Evolutionary conservation across 1,139 yeast genomes (phyloP).

Genomic region (Sugiyamaella grinbergsii): DNA sequence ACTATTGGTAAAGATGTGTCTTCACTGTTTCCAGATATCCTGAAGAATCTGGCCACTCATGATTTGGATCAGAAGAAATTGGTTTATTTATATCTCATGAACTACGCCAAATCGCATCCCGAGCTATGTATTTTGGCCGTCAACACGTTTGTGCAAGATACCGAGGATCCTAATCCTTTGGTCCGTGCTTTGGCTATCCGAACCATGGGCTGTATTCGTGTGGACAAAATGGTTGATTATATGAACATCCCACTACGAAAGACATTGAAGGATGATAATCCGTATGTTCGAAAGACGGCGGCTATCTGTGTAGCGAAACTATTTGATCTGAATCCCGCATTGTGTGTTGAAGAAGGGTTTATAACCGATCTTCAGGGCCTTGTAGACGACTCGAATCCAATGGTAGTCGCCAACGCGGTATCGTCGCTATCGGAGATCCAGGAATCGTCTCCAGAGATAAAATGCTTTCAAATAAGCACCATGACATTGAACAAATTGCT

Average conservation of each 20-base stretch:
- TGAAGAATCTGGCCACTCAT: slow-evolving; percentile 95
- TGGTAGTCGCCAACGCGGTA: slow-evolving; percentile 91
- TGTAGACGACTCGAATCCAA: slow-evolving; percentile 86
- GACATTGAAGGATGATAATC: slow-evolving; percentile 88
- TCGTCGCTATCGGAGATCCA: slow-evolving; percentile 82
- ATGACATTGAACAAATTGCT: slow-evolving; percentile 65
- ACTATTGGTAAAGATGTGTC: slow-evolving; percentile 98
- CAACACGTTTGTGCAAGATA: slow-evolving; percentile 90
- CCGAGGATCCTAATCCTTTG: slow-evolving; percentile 95
- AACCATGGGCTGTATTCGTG: slow-evolving; percentile 98
- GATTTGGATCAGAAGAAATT: slow-evolving; percentile 96
- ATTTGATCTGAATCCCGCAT: slow-evolving; percentile 78
- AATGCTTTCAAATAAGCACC: slow-evolving; percentile 48
- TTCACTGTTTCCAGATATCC: slow-evolving; percentile 89
- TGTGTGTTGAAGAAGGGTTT: slow-evolving; percentile 88
- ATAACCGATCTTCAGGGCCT: slow-evolving; percentile 67
- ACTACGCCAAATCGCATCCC: slow-evolving; percentile 95
- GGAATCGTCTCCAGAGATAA: slow-evolving; percentile 61
- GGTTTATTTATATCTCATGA: slow-evolving; percentile 93
- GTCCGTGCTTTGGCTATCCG: slow-evolving; percentile 95
- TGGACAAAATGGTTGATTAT: slow-evolving; percentile 92
- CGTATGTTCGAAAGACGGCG: slow-evolving; percentile 96
- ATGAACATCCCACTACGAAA: slow-evolving; percentile 86
- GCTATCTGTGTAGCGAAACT: slow-evolving; percentile 96
- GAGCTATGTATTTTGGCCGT: slow-evolving; percentile 95